Conservation (phyloP, 305 asterid genomes). For the Rubia tinctorum region DNA sequence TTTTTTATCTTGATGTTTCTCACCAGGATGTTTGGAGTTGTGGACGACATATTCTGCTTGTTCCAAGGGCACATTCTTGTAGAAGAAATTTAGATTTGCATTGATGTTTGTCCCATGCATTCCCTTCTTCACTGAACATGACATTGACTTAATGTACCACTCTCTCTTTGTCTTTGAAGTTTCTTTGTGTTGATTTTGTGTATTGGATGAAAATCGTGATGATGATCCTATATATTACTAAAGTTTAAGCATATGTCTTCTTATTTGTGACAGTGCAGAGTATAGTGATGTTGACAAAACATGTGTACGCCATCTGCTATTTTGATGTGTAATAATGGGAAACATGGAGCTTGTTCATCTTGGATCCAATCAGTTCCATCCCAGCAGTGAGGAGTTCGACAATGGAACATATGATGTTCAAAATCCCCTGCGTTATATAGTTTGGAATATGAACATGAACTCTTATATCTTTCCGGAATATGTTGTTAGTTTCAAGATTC, state of each 20-base stretch:
- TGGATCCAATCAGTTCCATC: constrained; percentile 39
- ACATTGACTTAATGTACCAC: neutral
- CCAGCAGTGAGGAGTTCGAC: constrained; percentile 38
- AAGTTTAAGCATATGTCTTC: neutral
- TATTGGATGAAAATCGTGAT: neutral
- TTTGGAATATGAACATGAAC: constrained; percentile 44
- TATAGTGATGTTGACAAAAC: constrained; percentile 46
- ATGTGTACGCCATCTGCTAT: constrained; percentile 33
- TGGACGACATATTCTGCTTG: too few relatives aligned
- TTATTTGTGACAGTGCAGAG: constrained; percentile 21
- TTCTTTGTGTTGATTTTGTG: neutral
- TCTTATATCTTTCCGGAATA: constrained; percentile 41
- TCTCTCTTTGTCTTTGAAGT: neutral
- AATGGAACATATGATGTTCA: constrained; percentile 41
- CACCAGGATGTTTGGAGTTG: too few relatives aligned
- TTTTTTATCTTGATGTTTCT: too few relatives aligned
- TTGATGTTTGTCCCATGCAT: too few relatives aligned
- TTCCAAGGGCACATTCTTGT: too few relatives aligned
- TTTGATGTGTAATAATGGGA: constrained; percentile 47
- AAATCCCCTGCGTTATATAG: constrained; percentile 31
- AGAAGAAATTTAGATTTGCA: too few relatives aligned
- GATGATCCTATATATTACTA: neutral
- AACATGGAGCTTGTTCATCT: constrained; percentile 36
- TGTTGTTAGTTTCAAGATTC: constrained; percentile 36
- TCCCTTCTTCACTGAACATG: neutral